phyloP scores from a whole-genome alignment of 352 stramenopile genomes.

The Phytophthora melonis region DNA sequence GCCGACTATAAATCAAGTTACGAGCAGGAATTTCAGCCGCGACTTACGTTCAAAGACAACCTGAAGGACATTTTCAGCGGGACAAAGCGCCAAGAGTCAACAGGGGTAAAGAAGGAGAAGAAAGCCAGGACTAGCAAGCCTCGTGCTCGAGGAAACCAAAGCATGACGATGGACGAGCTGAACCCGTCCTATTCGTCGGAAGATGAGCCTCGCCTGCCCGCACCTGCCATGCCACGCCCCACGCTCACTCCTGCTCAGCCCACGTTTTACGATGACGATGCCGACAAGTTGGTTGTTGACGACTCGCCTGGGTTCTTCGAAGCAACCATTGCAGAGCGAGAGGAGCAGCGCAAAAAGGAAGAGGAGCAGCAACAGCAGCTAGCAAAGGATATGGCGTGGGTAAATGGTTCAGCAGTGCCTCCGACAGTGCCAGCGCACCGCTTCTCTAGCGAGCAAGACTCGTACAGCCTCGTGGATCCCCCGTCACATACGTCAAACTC shows the following conservation, averaged over 20 bases:
- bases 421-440: conserved; percentile 22
- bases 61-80: conserved; percentile 50
- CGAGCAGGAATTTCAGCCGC: conserved; percentile 27
- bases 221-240: conserved; percentile 22
- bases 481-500: conserved; percentile 47
- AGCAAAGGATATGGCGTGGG: conserved; percentile 34
- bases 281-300: conserved; percentile 66
- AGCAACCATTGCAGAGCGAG: conserved; percentile 28
- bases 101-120: conserved; percentile 18
- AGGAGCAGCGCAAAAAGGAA: conserved; percentile 36
- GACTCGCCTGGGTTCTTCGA: conserved; percentile 73
- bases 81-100: conserved; percentile 34
- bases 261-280: conserved; percentile 60
- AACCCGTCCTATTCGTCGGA: conserved; percentile 39
- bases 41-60: conserved; percentile 44
- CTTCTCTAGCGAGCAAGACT: conserved; percentile 55
- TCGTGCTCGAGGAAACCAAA: conserved; percentile 25
- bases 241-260: conserved; percentile 14
- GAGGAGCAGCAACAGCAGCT: conserved; percentile 37
- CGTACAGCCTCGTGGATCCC: conserved; percentile 65
- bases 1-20: not conserved
- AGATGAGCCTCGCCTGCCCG: conserved; percentile 26
- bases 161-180: conserved; percentile 48
- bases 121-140: conserved; percentile 18
- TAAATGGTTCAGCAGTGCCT: conserved; percentile 31